phyloP scores from a whole-genome alignment of 768 basidiomycete genomes.

The Crucibulum laeve region DNA sequence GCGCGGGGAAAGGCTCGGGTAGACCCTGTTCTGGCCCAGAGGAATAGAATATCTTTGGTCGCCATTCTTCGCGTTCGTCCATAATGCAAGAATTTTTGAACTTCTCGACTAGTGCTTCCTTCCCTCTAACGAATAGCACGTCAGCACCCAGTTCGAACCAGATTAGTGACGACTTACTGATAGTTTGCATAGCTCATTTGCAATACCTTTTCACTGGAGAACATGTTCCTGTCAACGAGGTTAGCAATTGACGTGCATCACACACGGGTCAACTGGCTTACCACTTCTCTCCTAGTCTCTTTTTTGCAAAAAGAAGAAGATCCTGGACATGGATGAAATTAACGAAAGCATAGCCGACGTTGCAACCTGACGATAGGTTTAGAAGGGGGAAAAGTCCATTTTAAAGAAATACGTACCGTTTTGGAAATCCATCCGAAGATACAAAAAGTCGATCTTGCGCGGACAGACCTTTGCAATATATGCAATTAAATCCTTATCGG shows the following conservation, averaged over 20 bases:
- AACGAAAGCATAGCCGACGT: slow-evolving; percentile 84
- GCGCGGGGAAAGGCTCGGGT: slow-evolving; percentile 76
- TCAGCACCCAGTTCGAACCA: neutral
- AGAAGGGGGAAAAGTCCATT: slow-evolving; percentile 5
- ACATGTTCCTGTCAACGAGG: slow-evolving; percentile 68
- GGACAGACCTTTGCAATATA: slow-evolving; percentile 72
- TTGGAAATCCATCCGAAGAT: slow-evolving; percentile 82
- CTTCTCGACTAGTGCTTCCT: slow-evolving; percentile 86
- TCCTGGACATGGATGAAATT: slow-evolving; percentile 83
- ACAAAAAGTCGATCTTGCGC: slow-evolving; percentile 81
- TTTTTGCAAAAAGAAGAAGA: slow-evolving; percentile 69
- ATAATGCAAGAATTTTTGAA: slow-evolving; percentile 90
- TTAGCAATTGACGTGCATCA: neutral
- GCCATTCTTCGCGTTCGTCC: slow-evolving; percentile 81
- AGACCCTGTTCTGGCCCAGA: slow-evolving; percentile 69
- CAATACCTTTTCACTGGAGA: slow-evolving; percentile 84
- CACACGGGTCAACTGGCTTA: slow-evolving; percentile 22
- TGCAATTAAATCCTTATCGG: slow-evolving; percentile 60
- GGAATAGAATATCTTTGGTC: slow-evolving; percentile 82
- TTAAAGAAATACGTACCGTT: slow-evolving; percentile 47
- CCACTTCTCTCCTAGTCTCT: slow-evolving; percentile 80
- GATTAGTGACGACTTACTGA: slow-evolving; percentile 50
- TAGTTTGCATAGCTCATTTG: slow-evolving; percentile 93
- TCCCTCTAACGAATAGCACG: slow-evolving; percentile 51
- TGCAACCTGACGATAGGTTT: slow-evolving; percentile 48